Percentiles rank a stretch among this genome's conserved stretches.
phyloP scores from a whole-genome alignment of 2,329 filamentous ascomycete genomes.

The Bipolaris sorokiniana region DNA sequence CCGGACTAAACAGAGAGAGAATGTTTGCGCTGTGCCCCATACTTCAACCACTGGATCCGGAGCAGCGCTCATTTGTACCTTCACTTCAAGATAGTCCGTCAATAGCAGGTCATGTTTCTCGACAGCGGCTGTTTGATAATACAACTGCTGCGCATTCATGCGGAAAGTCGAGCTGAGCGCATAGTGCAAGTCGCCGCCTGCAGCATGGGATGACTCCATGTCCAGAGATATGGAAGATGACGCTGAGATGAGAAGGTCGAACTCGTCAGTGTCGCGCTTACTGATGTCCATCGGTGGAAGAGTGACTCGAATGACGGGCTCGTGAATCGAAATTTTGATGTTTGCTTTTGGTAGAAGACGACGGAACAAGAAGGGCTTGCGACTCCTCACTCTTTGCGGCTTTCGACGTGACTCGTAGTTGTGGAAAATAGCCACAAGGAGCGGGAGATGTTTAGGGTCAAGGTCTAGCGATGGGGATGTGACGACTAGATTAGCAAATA shows the following conservation, averaged over 20 bases:
- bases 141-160: slow-evolving; percentile 84
- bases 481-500: slow-evolving; percentile 94
- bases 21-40: slow-evolving; percentile 81
- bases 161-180: slow-evolving; percentile 81
- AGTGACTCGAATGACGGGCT: slow-evolving; percentile 89
- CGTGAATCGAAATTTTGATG: slow-evolving; percentile 95
- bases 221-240: slow-evolving; percentile 93
- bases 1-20: slow-evolving; percentile 86
- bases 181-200: slow-evolving; percentile 84
- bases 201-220: slow-evolving; percentile 92
- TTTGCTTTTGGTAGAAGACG: slow-evolving; percentile 91
- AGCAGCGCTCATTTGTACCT: slow-evolving; percentile 80
- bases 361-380: slow-evolving; percentile 73
- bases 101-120: slow-evolving; percentile 85
- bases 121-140: slow-evolving; percentile 88
- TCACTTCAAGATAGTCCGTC: slow-evolving; percentile 87
- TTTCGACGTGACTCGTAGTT: slow-evolving; percentile 45
- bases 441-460: slow-evolving; percentile 86
- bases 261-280: slow-evolving; percentile 72
- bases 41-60: slow-evolving; percentile 84
- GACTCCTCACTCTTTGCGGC: slow-evolving; percentile 33
- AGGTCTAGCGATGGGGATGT: slow-evolving; percentile 95
- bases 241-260: slow-evolving; percentile 92
- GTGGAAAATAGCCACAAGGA: slow-evolving; percentile 78
- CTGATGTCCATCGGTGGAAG: slow-evolving; percentile 74